These are phyloP conservation scores for Leishmania tropica DNA, from an alignment of 208 protist genomes.

Conservation along the genomic window DNA sequence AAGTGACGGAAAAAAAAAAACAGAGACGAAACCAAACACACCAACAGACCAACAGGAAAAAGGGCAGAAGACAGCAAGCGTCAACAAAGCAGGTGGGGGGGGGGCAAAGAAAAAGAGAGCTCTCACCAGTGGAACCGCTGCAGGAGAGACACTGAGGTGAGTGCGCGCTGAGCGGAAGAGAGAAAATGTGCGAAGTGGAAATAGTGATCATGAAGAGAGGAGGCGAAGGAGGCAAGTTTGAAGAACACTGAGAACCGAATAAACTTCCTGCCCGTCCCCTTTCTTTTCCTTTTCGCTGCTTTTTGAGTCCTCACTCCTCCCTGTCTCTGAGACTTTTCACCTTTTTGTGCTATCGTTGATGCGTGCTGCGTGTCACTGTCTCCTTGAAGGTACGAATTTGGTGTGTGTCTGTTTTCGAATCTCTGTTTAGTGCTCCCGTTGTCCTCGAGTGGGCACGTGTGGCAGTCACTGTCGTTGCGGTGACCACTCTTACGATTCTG, in stretches of 20 bases:
- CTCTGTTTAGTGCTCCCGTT: not conserved
- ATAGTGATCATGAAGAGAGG: not conserved
- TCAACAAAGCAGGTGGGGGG: not conserved
- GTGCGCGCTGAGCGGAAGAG: not conserved
- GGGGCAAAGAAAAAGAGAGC: not conserved
- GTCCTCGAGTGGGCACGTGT: not conserved
- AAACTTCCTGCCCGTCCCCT: not conserved
- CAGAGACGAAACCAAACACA: not conserved
- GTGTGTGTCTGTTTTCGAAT: not conserved
- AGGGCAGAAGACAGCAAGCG: not conserved
- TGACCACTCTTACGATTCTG: not conserved
- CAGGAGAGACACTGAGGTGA: not conserved
- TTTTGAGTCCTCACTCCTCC: not conserved
- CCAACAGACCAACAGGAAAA: not conserved
- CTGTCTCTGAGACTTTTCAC: not conserved
- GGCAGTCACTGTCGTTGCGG: not conserved
- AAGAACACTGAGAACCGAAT: not conserved
- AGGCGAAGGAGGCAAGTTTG: not conserved
- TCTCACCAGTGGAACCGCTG: not conserved
- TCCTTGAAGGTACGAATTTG: not conserved
- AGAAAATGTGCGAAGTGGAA: not conserved
- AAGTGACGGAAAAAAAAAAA: not conserved
- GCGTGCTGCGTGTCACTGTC: not conserved
- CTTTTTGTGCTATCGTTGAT: not conserved
- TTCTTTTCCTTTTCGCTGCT: not conserved